A percentile compares a stretch with the other conserved stretches of the same genome.
Conservation (phyloP, 2,329 filamentous ascomycete species). For the Metarhizium sp. region DNA sequence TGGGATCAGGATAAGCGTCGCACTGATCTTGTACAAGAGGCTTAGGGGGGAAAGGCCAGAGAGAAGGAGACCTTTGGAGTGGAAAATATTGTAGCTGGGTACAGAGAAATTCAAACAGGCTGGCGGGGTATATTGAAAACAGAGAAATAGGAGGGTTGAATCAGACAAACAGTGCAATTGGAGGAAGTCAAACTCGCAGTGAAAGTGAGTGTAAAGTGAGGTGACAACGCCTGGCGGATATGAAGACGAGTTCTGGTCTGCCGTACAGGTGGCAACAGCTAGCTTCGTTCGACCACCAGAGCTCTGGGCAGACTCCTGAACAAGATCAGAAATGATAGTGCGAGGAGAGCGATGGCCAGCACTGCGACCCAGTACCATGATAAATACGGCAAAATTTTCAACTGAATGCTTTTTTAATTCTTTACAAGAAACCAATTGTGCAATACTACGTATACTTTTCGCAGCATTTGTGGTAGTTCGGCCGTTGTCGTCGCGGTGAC, state of each 20-base stretch:
- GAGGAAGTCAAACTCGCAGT: too few species aligned
- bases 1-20: too few species aligned
- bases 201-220: neutral
- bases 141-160: neutral
- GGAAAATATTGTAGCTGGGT: too few species aligned
- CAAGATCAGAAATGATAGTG: constrained; percentile 18
- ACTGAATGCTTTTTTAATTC: too few species aligned
- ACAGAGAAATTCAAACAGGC: neutral
- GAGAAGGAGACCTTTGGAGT: too few species aligned
- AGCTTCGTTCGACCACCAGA: too few species aligned
- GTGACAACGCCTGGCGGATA: too few species aligned
- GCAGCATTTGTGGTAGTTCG: too few species aligned
- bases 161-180: neutral
- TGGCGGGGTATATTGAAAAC: neutral
- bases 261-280: too few species aligned
- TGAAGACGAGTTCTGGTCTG: neutral
- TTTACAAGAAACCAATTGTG: too few species aligned
- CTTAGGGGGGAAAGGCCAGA: too few species aligned
- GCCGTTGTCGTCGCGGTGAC: neutral
- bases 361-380: neutral
- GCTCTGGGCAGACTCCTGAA: constrained; percentile 6
- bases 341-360: neutral
- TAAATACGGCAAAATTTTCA: neutral
- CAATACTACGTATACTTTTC: neutral
- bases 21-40: too few species aligned